Percentiles rank a stretch among this genome's conserved stretches.
phyloP scores from a whole-genome alignment of 2,329 filamentous ascomycete species.

The Calonectria honghensis region DNA sequence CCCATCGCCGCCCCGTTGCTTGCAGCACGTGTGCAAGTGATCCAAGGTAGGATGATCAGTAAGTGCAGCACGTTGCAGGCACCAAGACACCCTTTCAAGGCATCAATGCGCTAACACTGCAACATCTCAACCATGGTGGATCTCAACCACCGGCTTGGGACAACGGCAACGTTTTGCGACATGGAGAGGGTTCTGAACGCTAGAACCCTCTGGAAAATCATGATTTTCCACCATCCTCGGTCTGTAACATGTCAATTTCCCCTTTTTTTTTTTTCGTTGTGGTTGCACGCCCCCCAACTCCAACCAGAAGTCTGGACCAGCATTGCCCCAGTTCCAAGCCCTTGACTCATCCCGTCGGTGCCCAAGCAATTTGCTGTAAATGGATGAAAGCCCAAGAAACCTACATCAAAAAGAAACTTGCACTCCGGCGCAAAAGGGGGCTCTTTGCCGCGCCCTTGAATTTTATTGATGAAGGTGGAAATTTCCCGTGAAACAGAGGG shows the following conservation, averaged over 20 bases:
- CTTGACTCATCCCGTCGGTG: constrained; percentile 43
- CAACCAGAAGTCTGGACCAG: constrained; percentile 43
- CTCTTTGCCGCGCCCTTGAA: not conserved
- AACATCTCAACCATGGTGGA: constrained; percentile 17
- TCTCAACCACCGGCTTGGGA: constrained; percentile 12
- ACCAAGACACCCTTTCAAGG: not conserved
- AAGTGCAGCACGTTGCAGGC: not conserved
- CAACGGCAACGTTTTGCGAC: not conserved
- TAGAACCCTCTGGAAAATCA: constrained; percentile 20
- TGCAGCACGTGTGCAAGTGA: constrained; percentile 6
- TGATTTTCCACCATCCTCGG: constrained; percentile 10
- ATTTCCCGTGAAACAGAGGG: constrained; percentile 24
- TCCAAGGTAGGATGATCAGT: not conserved
- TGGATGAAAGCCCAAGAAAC: constrained; percentile 32
- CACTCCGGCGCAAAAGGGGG: constrained; percentile 29
- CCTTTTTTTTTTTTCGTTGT: constrained; percentile 37
- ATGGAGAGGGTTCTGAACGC: constrained; percentile 10
- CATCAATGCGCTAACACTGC: constrained; percentile 6
- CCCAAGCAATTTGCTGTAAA: constrained; percentile 42
- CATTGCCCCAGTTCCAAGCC: constrained; percentile 46
- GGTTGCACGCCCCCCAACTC: constrained; percentile 22
- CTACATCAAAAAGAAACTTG: constrained; percentile 9
- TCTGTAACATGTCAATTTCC: constrained; percentile 26
- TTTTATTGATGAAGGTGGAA: constrained; percentile 7
- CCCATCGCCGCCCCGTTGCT: not conserved